Base-by-base conservation (phyloP, 768 basidiomycete genomes). In the Calocybe indica region DNA sequence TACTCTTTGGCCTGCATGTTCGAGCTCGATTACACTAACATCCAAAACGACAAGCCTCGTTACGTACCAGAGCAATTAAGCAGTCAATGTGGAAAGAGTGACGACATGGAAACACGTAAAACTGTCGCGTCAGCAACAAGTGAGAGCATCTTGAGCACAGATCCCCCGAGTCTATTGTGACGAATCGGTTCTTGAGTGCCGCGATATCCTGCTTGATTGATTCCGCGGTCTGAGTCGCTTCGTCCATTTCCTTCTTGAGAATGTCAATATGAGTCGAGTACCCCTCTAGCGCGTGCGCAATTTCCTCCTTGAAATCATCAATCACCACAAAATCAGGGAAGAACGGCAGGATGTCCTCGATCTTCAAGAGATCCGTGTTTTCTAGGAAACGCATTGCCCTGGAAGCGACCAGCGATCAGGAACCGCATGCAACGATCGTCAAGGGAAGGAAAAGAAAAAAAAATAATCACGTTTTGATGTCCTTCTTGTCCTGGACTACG, bases 321-420 rank as follows among this genome's bases (percentile, higher is more conserved):
- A 99, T 97, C 50, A 97, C 90, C 9, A 95, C 92, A 61, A 99
- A 99, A 68, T 98, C 95, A 2, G 96, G 95, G 82, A 99, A 98
- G 83, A 98, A 99, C 5, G 96, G 96, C 12, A 99, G 71, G 52
- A 99, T 96, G 60, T 99, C 96, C 62, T 99, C 96, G 54, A 99
- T 95, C 68, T 97, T 97, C 61, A 99, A 80, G 33, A 98, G 69
- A 56, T 91, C 85, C 0, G 96, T 95, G 53, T 91, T 85, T 62
- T 98, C 93, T 56, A 98, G 73, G 72, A 99, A 97, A 14, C 80
- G 82, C 92, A 98, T 98, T 13, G 96, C 96, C 45, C 95, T 99
- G 62, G 28, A 45, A 47, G 22, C 22, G 22, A 22, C 22, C 22
- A 22, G 22, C 22, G 22, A 22, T 22, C 22, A 22, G 22, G 22